Percentiles rank a stretch among this genome's conserved stretches.
These are phyloP conservation scores for Fraxinus greggii DNA, from an alignment of 305 asterid genomes.

Conservation along the genomic window DNA sequence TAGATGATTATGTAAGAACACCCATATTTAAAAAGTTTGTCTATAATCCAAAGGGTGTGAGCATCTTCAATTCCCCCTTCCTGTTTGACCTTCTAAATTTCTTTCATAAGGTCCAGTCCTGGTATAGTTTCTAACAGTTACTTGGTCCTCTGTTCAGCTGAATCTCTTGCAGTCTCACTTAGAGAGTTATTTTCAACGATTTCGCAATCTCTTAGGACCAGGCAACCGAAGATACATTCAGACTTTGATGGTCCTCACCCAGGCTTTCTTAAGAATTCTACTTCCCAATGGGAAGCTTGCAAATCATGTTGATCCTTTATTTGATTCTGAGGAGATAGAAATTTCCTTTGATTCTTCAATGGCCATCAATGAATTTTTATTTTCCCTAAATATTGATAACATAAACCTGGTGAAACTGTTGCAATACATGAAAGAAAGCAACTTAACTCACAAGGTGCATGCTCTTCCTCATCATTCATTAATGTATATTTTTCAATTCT, in stretches of 20 bases:
- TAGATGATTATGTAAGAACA: conserved; percentile 1
- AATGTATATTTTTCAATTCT: conserved; percentile 13
- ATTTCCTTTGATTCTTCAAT: conserved; percentile 45
- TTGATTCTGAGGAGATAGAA: conserved; percentile 39
- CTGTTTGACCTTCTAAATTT: not conserved
- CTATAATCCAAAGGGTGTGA: not conserved
- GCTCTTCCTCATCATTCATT: conserved; percentile 18
- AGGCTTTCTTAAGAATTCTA: conserved; percentile 53
- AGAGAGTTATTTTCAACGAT: conserved; percentile 65
- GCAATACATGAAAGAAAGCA: conserved; percentile 73
- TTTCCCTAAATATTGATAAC: conserved; percentile 87
- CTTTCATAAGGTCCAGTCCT: not conserved
- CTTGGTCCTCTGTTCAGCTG: conserved; percentile 54
- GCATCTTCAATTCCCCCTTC: not conserved
- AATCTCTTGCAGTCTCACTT: conserved; percentile 59
- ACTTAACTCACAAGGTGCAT: conserved; percentile 76
- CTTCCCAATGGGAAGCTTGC: conserved; percentile 35
- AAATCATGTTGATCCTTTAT: conserved; percentile 28
- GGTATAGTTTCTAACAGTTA: conserved; percentile 6
- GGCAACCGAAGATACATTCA: conserved; percentile 94
- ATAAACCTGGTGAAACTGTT: conserved; percentile 79
- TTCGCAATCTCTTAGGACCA: conserved; percentile 78
- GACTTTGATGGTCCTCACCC: conserved; percentile 67
- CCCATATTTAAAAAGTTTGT: not conserved
- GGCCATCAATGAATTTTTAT: conserved; percentile 79